Base-by-base conservation (phyloP, 2,329 filamentous ascomycete genomes). In the Penicillium olsonii region DNA sequence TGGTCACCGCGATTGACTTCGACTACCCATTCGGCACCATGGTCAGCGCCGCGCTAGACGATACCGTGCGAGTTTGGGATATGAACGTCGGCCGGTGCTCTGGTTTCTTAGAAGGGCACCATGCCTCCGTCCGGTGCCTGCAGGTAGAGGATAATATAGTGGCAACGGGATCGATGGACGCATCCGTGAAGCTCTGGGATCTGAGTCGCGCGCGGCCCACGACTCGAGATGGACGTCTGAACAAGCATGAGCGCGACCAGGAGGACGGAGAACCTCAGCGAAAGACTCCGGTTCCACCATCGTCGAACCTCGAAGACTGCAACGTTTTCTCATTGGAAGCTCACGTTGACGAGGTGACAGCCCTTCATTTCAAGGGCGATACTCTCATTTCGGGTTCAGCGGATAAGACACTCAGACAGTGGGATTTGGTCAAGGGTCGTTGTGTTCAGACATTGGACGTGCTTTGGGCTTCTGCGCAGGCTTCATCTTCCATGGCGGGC, bases 401-500 rank as follows among this genome's bases (percentile, higher is more conserved):
- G 0, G 94, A 99, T 75, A 99, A 99, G 79, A 99, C 94, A 1
- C 78, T 99, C 47, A 86, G 94, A 37, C 94, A 99, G 70, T 99
- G 94, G 94, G 94, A 99, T 76, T 80, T 99, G 42, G 89, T 92
- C 63, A 96, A 92, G 69, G 94, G 94, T n/a, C 87, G 94, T 41
- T 97, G 94, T 70, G 89, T 99, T 45, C 94, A 99, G 73, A 99
- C 94, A 2, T 78, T 99, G 41, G 94, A 99, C 71, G 92, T 99
- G 6, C 88, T 99, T 69, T 99, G 94, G 94, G 94, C 94, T 9
- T 92, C 94, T 4, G 92, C 94, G 2, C 92, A 96, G 74, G 90
- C 90, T 11, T 88, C 85, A 9, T 84, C 85, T 33, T 85, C 83
- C 5, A 79, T 89, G 47, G 80, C 80, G 42, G 79, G 82, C 2